phyloP scores from a whole-genome alignment of 2,329 filamentous ascomycete genomes.

The Ustilaginoidea virens region DNA sequence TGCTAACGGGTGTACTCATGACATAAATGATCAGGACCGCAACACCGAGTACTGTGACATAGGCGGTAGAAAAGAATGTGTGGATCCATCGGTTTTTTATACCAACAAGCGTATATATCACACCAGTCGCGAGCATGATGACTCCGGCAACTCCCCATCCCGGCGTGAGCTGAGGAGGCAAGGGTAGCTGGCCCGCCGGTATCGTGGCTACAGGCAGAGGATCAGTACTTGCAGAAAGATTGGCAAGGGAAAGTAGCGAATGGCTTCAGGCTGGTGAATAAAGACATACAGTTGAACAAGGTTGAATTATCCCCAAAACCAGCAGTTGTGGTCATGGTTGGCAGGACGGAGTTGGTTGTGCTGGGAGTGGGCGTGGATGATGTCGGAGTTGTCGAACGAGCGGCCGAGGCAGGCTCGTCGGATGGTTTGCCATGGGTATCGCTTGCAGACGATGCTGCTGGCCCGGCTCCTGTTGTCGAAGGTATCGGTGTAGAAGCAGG shows the following conservation, averaged over 20 bases:
- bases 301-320: conserved; percentile 14
- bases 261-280: no score
- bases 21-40: conserved; percentile 79
- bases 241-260: not conserved
- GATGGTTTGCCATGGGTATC: not conserved
- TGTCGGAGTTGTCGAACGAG: not conserved
- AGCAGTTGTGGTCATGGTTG: conserved; percentile 5
- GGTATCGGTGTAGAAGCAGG: conserved; percentile 2
- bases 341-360: conserved; percentile 2
- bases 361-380: conserved; percentile 1
- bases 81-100: conserved; percentile 71
- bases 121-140: conserved; percentile 59
- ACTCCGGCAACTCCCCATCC: conserved; percentile 66
- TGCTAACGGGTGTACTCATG: conserved; percentile 61
- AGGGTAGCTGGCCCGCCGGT: conserved; percentile 43
- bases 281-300: conserved; percentile 18
- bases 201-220: conserved; percentile 24
- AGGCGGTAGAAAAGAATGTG: conserved; percentile 66
- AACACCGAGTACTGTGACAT: conserved; percentile 56
- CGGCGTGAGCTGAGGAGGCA: conserved; percentile 62
- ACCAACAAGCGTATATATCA: conserved; percentile 57
- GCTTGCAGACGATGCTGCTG: not conserved
- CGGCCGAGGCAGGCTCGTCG: not conserved
- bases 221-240: conserved; percentile 2
- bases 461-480: not conserved